Conservation (phyloP, 1,139 yeast species). For the Kurtzmaniella quercitrusa region DNA sequence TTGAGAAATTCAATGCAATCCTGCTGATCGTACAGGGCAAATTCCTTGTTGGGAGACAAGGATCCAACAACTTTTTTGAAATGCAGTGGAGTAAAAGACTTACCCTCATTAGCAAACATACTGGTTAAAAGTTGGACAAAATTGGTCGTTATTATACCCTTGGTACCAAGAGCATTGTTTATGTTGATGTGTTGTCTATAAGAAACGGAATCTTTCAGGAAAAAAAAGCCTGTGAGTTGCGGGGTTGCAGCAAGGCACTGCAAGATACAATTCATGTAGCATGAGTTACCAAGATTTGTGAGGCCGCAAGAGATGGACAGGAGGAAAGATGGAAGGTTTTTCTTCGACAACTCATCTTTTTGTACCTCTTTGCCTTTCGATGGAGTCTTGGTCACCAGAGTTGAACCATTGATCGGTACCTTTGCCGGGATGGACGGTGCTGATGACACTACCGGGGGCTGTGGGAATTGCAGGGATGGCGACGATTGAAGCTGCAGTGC, state of each 20-base stretch:
- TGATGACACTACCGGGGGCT: not conserved
- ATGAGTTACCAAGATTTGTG: slow-evolving; percentile 82
- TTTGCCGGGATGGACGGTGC: not conserved
- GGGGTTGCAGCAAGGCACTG: slow-evolving; percentile 67
- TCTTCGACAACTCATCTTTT: not conserved
- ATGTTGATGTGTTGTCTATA: slow-evolving; percentile 73
- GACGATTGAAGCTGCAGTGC: not conserved
- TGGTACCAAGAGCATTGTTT: slow-evolving; percentile 74
- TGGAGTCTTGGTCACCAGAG: not conserved
- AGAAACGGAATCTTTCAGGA: slow-evolving; percentile 25
- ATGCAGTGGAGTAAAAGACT: slow-evolving; percentile 50
- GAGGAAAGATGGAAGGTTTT: not conserved
- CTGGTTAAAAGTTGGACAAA: slow-evolving; percentile 65
- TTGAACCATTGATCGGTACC: not conserved
- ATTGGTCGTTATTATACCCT: slow-evolving; percentile 73
- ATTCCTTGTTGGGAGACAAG: slow-evolving; percentile 56
- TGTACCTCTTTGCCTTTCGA: not conserved
- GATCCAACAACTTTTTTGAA: slow-evolving; percentile 66
- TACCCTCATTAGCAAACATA: slow-evolving; percentile 50
- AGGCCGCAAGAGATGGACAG: slow-evolving; percentile 47
- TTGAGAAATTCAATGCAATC: slow-evolving; percentile 91
- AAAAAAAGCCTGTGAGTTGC: slow-evolving; percentile 39
- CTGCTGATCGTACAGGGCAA: slow-evolving; percentile 80
- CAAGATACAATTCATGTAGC: slow-evolving; percentile 88
- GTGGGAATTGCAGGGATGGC: not conserved